Percentiles rank a stretch among this genome's conserved stretches.
phyloP scores from a whole-genome alignment of 2,329 filamentous ascomycete species.

The Cryoendolithus antarcticus region DNA sequence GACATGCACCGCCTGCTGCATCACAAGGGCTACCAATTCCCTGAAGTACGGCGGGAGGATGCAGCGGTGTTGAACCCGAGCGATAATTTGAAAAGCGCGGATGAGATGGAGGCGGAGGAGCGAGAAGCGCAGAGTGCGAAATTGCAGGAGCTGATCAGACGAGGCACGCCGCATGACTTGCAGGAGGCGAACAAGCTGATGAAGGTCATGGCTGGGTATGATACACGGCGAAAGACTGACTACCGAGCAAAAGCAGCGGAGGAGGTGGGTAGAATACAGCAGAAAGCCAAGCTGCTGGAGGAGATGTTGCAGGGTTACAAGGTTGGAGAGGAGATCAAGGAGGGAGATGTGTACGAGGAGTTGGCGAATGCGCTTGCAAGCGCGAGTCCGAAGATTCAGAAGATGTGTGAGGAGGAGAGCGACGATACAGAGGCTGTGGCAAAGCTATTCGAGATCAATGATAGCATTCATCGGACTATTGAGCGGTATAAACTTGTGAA shows the following conservation, averaged over 20 bases:
- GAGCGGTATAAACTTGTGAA: conserved; percentile 93
- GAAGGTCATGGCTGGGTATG: conserved; percentile 98
- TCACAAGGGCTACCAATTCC: conserved; percentile 95
- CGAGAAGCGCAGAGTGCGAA: conserved; percentile 93
- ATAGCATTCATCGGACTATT: conserved; percentile 94
- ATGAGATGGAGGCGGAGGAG: conserved; percentile 98
- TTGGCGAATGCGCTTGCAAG: conserved; percentile 78
- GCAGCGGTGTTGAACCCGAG: conserved; percentile 93
- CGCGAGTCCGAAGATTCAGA: conserved; percentile 96
- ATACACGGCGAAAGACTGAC: conserved; percentile 90
- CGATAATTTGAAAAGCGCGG: conserved; percentile 88
- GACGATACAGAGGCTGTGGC: conserved; percentile 93
- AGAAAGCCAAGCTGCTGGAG: conserved; percentile 84
- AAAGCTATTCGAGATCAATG: conserved; percentile 92
- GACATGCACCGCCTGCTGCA: conserved; percentile 95
- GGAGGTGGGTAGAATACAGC: conserved; percentile 87
- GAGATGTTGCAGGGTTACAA: conserved; percentile 81
- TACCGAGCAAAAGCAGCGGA: conserved; percentile 96
- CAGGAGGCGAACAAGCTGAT: conserved; percentile 96
- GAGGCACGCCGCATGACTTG: conserved; percentile 81
- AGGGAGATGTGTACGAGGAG: conserved; percentile 65
- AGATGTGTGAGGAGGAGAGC: conserved; percentile 98
- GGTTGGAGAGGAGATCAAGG: conserved; percentile 64
- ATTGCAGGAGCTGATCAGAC: conserved; percentile 86
- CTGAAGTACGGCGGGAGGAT: conserved; percentile 83